Evolutionary conservation across 2,329 filamentous ascomycete genomes (phyloP), one percentile per base, ranked within the genome.

Genomic region (Fusarium solani-melongenae): DNA sequence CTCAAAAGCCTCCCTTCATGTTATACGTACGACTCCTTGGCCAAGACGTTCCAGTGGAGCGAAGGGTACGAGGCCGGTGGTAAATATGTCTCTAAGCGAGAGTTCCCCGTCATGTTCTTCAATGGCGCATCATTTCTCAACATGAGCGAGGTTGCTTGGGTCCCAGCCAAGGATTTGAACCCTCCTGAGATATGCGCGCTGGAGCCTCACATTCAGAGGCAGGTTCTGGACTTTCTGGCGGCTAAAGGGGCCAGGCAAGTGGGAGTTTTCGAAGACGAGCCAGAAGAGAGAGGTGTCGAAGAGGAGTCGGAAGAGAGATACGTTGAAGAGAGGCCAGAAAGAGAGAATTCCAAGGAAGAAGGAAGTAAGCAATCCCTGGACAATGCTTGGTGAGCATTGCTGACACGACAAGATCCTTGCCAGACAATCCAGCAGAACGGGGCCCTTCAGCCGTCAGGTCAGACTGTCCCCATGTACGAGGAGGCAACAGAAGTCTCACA

Each of bases 81-180:
- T 4, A 53, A 67, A 2, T 27, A 14, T 4, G 33, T 41, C 5
- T 36, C 58, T 5, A 46, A 53, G 29, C 64, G 64, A 17, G 34
- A 73, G 7, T 75, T 75, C n/a, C 66, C 74, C 1, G 71, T 76
- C 31, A 69, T 74, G 31, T 73, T 71, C 46, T 76, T 76, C 7
- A 74, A 76, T 12, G 74, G 63, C 2, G n/a, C 49, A 17, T n/a
- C 24, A 2, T 76, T 75, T 22, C 71, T 69, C 2, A 38, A 58
- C 2, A 20, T 55, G 3, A 61, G 71, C 20, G 46, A 71, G 5
- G 55, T 73, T 31, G 69, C 56, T 9, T 76, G 74, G 73, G 60
- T 76, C n/a, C 20, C 60, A 1, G 17, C 62, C 3, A 33, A 53
- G 8, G 66, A 73, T 10, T 62, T 72, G 1, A 31, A 34, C 2